Percentiles rank a stretch among this genome's conserved stretches.
Conservation (phyloP, 2,329 filamentous ascomycete genomes). For the Torrubiella hemipterigena region DNA sequence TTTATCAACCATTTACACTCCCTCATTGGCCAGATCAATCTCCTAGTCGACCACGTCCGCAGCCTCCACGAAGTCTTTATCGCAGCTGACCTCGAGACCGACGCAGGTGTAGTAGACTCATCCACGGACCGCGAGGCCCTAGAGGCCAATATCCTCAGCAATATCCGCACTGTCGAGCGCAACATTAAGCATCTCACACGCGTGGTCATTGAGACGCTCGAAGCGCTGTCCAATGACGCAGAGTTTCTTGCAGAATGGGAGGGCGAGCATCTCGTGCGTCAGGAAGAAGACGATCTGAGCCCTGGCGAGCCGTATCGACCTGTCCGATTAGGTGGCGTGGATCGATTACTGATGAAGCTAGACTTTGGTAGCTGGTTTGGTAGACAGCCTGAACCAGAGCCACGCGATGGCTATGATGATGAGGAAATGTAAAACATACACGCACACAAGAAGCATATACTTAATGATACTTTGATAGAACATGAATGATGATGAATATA, state of each 20-base stretch:
- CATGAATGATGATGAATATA: too few species aligned
- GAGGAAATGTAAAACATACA: neutral
- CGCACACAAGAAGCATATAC: too few species aligned
- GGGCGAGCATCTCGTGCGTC: constrained; percentile 15
- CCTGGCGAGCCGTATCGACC: constrained; percentile 46
- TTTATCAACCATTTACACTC: constrained; percentile 56
- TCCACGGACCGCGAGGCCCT: constrained; percentile 61
- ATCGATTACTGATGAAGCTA: constrained; percentile 82
- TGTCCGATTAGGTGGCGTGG: constrained; percentile 64
- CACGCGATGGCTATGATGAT: neutral
- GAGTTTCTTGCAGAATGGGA: constrained; percentile 33
- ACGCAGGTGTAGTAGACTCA: constrained; percentile 70
- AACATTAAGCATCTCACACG: constrained; percentile 57
- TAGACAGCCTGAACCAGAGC: constrained; percentile 11
- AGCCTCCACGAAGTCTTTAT: constrained; percentile 68
- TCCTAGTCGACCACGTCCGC: constrained; percentile 63
- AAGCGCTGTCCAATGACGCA: constrained; percentile 30
- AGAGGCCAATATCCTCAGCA: constrained; percentile 53
- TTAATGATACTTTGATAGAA: too few species aligned
- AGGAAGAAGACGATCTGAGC: constrained; percentile 26
- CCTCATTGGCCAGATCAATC: constrained; percentile 65
- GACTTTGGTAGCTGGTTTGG: constrained; percentile 55
- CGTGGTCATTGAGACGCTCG: constrained; percentile 46
- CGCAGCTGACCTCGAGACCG: constrained; percentile 67
- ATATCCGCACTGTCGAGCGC: constrained; percentile 51